Evolutionary conservation across 2,329 filamentous ascomycete species (phyloP).

Genomic region (Onygena corvina): DNA sequence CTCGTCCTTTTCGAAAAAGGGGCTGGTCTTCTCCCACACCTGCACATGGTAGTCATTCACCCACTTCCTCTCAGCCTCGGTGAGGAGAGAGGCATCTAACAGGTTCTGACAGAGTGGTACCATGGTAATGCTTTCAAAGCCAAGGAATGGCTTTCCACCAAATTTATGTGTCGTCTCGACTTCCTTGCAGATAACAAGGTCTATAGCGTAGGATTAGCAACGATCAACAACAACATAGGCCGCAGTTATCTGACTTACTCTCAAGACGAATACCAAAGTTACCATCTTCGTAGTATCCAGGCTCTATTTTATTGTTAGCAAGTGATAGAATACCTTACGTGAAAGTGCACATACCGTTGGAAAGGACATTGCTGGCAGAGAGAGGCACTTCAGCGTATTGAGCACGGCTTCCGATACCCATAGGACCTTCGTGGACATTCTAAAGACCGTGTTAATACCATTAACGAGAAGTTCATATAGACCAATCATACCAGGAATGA

Average conservation of each 20-base stretch:
- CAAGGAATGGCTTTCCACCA: slow-evolving; percentile 84
- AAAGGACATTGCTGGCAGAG: slow-evolving; percentile 85
- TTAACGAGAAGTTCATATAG: neutral
- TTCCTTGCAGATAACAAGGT: slow-evolving; percentile 82
- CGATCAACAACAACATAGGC: neutral
- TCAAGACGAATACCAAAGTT: slow-evolving; percentile 92
- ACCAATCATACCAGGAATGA: slow-evolving; percentile 53
- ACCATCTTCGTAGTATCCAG: slow-evolving; percentile 93
- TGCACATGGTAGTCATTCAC: slow-evolving; percentile 75
- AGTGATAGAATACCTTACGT: neutral
- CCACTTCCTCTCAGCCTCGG: slow-evolving; percentile 65
- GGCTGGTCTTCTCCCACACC: slow-evolving; percentile 68
- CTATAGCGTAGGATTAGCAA: slow-evolving; percentile 20
- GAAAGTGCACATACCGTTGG: slow-evolving; percentile 45
- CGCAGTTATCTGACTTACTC: slow-evolving; percentile 46
- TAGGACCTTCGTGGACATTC: slow-evolving; percentile 95
- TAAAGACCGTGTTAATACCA: slow-evolving; percentile 19
- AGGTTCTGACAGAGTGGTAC: slow-evolving; percentile 85
- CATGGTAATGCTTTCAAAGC: slow-evolving; percentile 96
- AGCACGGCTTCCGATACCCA: slow-evolving; percentile 84
- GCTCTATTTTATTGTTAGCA: slow-evolving; percentile 43
- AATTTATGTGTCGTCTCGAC: slow-evolving; percentile 78
- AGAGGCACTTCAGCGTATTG: slow-evolving; percentile 86
- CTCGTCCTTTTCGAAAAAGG: slow-evolving; percentile 60
- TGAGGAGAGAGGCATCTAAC: slow-evolving; percentile 63